These are phyloP conservation scores for Rhexocercosporidium sp. DNA, from an alignment of 2,329 filamentous ascomycete species.

Conservation along the genomic window DNA sequence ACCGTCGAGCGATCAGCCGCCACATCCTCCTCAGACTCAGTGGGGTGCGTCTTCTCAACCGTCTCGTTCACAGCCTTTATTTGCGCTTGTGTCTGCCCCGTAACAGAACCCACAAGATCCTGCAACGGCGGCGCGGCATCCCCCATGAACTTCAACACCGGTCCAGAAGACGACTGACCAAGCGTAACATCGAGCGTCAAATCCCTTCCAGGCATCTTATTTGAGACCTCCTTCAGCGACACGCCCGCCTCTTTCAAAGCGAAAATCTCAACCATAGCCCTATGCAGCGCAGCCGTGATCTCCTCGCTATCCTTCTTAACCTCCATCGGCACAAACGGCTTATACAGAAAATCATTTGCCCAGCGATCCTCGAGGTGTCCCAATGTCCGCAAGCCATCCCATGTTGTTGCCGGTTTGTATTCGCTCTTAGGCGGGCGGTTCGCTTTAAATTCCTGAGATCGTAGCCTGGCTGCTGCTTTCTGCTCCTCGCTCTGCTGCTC, in stretches of 20 bases:
- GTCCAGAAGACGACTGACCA: constrained; percentile 28
- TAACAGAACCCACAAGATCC: constrained; percentile 21
- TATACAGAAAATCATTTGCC: constrained; percentile 46
- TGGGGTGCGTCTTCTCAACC: constrained; percentile 30
- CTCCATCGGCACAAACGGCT: constrained; percentile 47
- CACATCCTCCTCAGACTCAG: constrained; percentile 38
- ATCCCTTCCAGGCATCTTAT: constrained; percentile 24
- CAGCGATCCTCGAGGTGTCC: constrained; percentile 52
- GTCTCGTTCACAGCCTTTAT: constrained; percentile 26
- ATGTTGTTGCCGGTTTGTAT: constrained; percentile 54
- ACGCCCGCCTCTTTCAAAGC: constrained; percentile 52
- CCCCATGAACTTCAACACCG: constrained; percentile 32
- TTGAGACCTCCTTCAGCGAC: constrained; percentile 32
- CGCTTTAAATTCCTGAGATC: background rate
- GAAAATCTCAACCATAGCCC: constrained; percentile 61
- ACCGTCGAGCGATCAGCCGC: constrained; percentile 35
- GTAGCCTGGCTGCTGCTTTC: constrained; percentile 16
- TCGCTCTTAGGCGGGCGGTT: constrained; percentile 15
- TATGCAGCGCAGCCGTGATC: constrained; percentile 53
- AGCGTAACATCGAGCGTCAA: constrained; percentile 38
- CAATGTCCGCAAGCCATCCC: constrained; percentile 58
- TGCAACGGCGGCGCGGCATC: constrained; percentile 23
- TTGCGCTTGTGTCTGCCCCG: background rate
- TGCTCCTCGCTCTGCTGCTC: constrained; percentile 26
- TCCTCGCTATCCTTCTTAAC: constrained; percentile 44